Percentiles rank a stretch among this genome's conserved stretches.
These are phyloP conservation scores for Ogataea minuta DNA, from an alignment of 805 yeast species.

Conservation along the genomic window DNA sequence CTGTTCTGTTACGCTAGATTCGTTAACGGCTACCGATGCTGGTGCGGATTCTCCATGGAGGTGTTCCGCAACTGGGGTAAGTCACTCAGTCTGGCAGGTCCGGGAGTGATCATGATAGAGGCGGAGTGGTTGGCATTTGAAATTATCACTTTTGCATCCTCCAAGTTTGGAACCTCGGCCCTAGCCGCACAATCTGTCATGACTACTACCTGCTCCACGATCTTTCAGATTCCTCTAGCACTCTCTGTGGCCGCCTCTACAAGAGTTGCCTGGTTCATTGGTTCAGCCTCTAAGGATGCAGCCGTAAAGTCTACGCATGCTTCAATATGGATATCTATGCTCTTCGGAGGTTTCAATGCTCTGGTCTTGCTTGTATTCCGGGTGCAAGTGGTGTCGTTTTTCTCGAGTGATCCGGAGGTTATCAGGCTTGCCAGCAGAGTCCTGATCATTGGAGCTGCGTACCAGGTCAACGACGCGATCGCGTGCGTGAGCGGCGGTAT, in stretches of 20 bases:
- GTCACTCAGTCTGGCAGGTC: constrained; percentile 45
- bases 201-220: constrained; percentile 44
- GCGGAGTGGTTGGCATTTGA: constrained; percentile 62
- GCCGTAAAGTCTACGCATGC: constrained; percentile 42
- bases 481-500: constrained; percentile 76
- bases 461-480: constrained; percentile 69
- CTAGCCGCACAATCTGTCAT: constrained; percentile 54
- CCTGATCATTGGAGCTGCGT: constrained; percentile 62
- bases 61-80: constrained; percentile 47
- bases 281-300: constrained; percentile 35
- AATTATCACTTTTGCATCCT: constrained; percentile 51
- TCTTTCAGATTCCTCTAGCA: constrained; percentile 58
- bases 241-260: constrained; percentile 59
- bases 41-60: constrained; percentile 47
- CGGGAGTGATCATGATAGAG: constrained; percentile 57
- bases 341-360: constrained; percentile 46
- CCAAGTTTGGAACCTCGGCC: constrained; percentile 51
- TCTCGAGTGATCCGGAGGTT: constrained; percentile 61
- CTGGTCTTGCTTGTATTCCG: constrained; percentile 41
- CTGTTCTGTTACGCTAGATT: constrained; percentile 40
- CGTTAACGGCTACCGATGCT: constrained; percentile 47
- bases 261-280: constrained; percentile 56
- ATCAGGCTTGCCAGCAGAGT: constrained; percentile 48
- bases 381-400: constrained; percentile 43
- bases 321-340: constrained; percentile 34